phyloP scores from a whole-genome alignment of 345 rosid species.

The Salix viminalis region DNA sequence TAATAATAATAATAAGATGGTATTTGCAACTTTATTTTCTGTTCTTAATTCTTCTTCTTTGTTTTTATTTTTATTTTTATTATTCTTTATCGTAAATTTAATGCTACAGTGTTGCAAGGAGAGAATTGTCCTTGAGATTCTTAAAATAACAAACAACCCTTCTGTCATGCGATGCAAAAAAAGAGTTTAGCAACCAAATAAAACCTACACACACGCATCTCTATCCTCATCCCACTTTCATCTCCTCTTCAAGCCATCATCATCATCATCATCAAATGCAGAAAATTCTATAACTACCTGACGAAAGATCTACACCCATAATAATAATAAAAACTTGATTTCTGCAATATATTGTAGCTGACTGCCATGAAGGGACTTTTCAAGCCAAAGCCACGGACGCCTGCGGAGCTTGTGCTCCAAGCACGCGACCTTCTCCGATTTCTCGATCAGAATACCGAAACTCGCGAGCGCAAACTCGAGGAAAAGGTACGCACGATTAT shows the following conservation, averaged over 20 bases:
- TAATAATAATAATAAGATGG: too few relatives aligned
- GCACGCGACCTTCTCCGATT: constrained; percentile 39
- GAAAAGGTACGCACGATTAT: constrained; percentile 36
- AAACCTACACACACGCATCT: not conserved
- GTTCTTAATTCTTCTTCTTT: too few relatives aligned
- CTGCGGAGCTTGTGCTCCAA: constrained; percentile 38
- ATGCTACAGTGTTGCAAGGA: too few relatives aligned
- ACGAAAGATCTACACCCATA: too few relatives aligned
- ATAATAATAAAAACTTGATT: too few relatives aligned
- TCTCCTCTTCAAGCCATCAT: not conserved
- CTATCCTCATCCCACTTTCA: not conserved
- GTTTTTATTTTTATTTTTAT: too few relatives aligned
- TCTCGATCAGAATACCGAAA: constrained; percentile 14
- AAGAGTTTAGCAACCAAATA: not conserved
- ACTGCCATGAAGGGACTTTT: constrained; percentile 42
- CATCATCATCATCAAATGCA: not conserved
- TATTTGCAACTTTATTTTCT: too few relatives aligned
- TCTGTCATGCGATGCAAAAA: not conserved
- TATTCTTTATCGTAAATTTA: too few relatives aligned
- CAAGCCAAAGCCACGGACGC: constrained; percentile 44
- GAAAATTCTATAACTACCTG: too few relatives aligned
- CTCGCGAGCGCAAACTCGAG: constrained; percentile 40
- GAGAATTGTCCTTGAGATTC: too few relatives aligned
- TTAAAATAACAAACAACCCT: too few relatives aligned
- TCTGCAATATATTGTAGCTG: not conserved